Evolutionary conservation across 352 stramenopile genomes (phyloP), one percentile per base, ranked within the genome.

Genomic region (Phytophthora citricola): DNA sequence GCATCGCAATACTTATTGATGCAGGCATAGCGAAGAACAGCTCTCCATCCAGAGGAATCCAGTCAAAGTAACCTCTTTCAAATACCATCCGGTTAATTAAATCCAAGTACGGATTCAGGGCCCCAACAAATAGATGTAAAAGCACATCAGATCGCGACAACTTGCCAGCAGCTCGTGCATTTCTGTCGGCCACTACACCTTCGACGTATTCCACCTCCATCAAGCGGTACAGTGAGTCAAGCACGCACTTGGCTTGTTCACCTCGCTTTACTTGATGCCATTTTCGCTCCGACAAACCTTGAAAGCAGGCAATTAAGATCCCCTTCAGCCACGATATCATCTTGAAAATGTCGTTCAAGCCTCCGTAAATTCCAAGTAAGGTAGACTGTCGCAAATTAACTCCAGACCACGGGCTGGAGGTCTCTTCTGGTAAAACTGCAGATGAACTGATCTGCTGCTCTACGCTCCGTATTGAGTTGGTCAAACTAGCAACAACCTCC

Each of bases 81-180:
- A 91, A 92, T 4, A 92, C 12, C 63, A 76, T 75, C 14, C 53
- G 50, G 22, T 89, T 79, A 5, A 92, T 51, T 0, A 81, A 44
- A 44, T 79, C 69, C 15, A 92, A 60, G 43, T 91, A 90, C 12
- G 81, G 84, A 38, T 22, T 62, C 39, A 92, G 12, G 0, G 80
- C 51, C 1, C 67, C 63, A 32, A 71, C 52, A 58, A 91, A 90
- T 12, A 92, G 26, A 24, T 79, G 56, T 1, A 79, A 56, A 1
- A 91, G 51, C 26, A 89, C 59, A 24, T 81, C 66, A n/a, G 77
- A 89, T 17, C 68, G 70, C 43, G 71, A 73, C 63, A 78, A 78
- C 6, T 20, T 44, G 10, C 32, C 40, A 17, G 20, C 20, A 32
- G 5, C 47, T 11, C 47, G 56, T 36, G 26, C 15, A 27, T 51